Evolutionary conservation across 306 rosid species (phyloP), one percentile per base, ranked within the genome.

Genomic region (Pterocarpus santalinus): DNA sequence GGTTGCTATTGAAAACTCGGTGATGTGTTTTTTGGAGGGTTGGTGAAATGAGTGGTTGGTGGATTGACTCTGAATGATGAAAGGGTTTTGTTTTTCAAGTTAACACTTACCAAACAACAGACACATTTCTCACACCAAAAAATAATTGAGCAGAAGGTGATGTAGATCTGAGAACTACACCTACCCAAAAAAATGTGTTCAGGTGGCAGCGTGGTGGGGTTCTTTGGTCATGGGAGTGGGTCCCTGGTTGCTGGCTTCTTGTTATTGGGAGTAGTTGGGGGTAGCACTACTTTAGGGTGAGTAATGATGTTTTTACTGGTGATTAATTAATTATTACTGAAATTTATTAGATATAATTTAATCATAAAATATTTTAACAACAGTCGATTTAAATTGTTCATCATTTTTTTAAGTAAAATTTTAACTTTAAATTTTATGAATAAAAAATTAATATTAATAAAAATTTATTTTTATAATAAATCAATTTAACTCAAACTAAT

Each of bases 31-130:
- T 41, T 53, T 64, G 69, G 82, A 10, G 82, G 88, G 77, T 86
- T 87, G 91, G 87, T 87, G 86, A 7, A n/a, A 35, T 43, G 69
- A 28, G 82, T 60, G 86, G 77, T 85, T 77, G 91, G 78, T 85
- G 75, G 75, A 82, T 77, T 86, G 81, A 81, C 62, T 52, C 28
- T 4, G 34, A 34, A 55, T 55, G 9, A 55, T 55, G 2, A 35
- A 75, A 70, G 35, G 63, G 77, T 65, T 68, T 83, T 65, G 34
- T 1, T 8, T 47, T 47, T 22, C 28, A 22, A 47, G 12, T 47
- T 46, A 1, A 0, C 36, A 58, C 69, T 69, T 76, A 81, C 90
- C 86, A 86, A 84, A 39, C 22, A 52, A 65, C 4, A 51, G 0
- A n/a, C 69, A 53, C 30, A 58, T 28, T 73, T 2, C n/a, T 65